These are phyloP conservation scores for Hypoxylon sp. DNA, from an alignment of 2,329 filamentous ascomycete species.

Conservation along the genomic window DNA sequence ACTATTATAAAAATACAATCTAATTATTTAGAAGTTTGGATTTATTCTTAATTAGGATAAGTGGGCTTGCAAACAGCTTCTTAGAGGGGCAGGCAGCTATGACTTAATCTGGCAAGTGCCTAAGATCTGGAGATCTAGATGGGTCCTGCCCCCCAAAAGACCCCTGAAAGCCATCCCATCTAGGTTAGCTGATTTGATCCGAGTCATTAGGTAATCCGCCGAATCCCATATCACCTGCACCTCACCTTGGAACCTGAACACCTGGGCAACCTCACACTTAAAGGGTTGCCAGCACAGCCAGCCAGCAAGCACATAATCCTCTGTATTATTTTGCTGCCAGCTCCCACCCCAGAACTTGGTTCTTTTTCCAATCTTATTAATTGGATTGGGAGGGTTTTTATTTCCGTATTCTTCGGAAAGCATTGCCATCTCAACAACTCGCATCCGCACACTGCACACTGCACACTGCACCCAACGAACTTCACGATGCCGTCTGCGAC, in stretches of 20 bases:
- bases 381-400: neutral
- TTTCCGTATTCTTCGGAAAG: neutral
- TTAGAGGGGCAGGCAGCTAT: too few relatives aligned
- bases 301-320: conserved; percentile 22
- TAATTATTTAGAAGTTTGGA: too few relatives aligned
- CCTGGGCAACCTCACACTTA: neutral
- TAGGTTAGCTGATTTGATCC: conserved; percentile 16
- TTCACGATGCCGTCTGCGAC: conserved; percentile 54
- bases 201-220: conserved; percentile 28
- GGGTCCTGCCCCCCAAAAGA: conserved; percentile 1
- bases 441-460: neutral
- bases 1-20: too few relatives aligned
- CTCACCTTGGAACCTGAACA: conserved; percentile 30
- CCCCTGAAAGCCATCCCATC: conserved; percentile 30
- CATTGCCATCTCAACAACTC: conserved; percentile 2
- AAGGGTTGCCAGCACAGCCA: conserved; percentile 9
- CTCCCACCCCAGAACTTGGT: conserved; percentile 8
- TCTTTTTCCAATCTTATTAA: neutral
- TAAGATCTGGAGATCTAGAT: neutral
- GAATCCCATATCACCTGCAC: conserved; percentile 32
- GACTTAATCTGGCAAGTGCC: neutral
- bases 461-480: neutral
- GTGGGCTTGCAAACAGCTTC: too few relatives aligned
- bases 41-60: too few relatives aligned
- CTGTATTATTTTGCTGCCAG: conserved; percentile 12